Conservation (phyloP, 2,329 filamentous ascomycete genomes). For the Xylaria sp. region DNA sequence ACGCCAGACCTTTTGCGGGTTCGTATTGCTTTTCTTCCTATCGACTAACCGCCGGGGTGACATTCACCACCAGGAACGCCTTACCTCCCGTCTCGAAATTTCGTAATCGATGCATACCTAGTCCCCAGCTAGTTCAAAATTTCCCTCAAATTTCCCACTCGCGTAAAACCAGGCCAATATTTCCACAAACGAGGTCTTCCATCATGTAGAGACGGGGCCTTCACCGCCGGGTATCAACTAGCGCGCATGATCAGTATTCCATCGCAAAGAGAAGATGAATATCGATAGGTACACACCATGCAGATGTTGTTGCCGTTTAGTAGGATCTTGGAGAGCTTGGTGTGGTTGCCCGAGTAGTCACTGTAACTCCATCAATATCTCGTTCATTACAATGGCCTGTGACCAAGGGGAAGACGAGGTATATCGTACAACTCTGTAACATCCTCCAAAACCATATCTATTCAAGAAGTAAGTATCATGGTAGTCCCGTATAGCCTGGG, state of each 20-base stretch:
- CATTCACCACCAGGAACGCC: conserved; percentile 8
- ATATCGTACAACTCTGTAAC: conserved; percentile 80
- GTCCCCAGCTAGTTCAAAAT: not conserved
- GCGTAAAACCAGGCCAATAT: not conserved
- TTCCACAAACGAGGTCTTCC: conserved; percentile 8
- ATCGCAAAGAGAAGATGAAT: not conserved
- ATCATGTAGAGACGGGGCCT: conserved; percentile 48
- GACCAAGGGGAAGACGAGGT: not conserved
- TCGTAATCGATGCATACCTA: conserved; percentile 1
- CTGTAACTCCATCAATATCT: conserved; percentile 43
- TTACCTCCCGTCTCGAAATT: conserved; percentile 9
- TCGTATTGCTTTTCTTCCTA: not conserved
- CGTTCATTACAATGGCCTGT: not conserved
- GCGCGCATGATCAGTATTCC: conserved; percentile 5
- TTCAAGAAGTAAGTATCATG: conserved; percentile 3
- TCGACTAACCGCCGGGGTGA: conserved; percentile 5
- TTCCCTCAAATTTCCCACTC: not conserved
- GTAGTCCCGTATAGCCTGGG: not conserved
- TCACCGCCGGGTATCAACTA: conserved; percentile 76
- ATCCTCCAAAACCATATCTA: conserved; percentile 97
- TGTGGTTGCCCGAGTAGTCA: conserved; percentile 83
- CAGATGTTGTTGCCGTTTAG: conserved; percentile 98
- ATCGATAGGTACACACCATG: conserved; percentile 64
- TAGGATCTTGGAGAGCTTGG: conserved; percentile 87
- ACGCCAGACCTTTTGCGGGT: no score